Evolutionary conservation across 176 grass and related monocot genomes (phyloP).

Genomic region (Tuctoria greenei): DNA sequence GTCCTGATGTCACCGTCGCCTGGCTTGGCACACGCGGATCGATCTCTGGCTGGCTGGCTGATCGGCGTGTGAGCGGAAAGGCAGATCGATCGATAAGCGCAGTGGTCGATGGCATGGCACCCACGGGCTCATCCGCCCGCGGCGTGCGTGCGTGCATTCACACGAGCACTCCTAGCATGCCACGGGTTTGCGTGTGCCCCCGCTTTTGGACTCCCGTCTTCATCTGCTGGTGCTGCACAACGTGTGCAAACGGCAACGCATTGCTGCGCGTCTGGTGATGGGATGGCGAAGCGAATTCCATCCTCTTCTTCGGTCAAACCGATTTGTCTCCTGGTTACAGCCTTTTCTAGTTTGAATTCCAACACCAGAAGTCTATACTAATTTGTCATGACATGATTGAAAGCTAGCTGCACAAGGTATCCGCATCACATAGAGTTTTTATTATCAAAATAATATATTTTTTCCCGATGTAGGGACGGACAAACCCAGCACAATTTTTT

Average conservation of each 20-base stretch:
- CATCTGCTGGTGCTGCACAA: not conserved
- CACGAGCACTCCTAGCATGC: not conserved
- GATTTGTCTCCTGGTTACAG: not conserved
- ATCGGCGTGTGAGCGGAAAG: not conserved
- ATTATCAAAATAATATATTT: no score
- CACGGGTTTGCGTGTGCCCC: not conserved
- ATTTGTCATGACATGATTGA: not conserved
- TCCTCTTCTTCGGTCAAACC: conserved; percentile 1
- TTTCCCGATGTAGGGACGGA: no score
- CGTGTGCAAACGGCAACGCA: not conserved
- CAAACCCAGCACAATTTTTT: no score
- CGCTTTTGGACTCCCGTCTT: not conserved
- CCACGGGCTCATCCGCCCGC: not conserved
- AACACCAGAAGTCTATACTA: not conserved
- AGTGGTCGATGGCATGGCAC: not conserved
- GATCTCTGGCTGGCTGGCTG: not conserved
- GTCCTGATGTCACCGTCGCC: conserved; percentile 38
- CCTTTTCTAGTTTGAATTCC: not conserved
- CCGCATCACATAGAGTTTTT: no score
- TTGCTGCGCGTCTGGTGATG: not conserved
- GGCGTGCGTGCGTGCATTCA: not conserved
- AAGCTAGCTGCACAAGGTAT: no score
- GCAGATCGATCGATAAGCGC: not conserved
- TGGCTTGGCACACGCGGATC: not conserved
- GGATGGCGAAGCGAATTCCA: not conserved